Conservation (phyloP, 345 rosid species). For the Salix exigua region DNA sequence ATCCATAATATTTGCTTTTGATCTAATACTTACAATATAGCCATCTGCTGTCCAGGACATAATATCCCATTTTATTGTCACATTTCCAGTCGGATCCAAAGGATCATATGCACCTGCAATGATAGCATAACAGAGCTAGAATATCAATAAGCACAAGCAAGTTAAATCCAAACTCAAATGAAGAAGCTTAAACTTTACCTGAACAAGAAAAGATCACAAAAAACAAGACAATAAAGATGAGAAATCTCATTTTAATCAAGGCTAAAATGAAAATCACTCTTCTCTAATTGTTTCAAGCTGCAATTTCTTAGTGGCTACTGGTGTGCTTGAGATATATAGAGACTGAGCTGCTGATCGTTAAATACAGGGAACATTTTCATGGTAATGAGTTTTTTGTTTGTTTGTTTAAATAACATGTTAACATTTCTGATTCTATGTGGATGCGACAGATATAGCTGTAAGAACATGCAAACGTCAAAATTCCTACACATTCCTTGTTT, state of each 20-base stretch:
- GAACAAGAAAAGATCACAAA: conserved; percentile 43
- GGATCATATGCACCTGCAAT: conserved; percentile 86
- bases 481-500: neutral
- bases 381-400: too few species aligned
- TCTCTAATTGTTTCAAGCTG: conserved; percentile 1
- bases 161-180: neutral
- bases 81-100: conserved; percentile 79
- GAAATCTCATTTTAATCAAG: conserved; percentile 34
- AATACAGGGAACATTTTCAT: conserved; percentile 14
- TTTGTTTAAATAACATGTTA: conserved; percentile 40
- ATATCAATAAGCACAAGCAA: conserved; percentile 1
- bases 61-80: conserved; percentile 84
- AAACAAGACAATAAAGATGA: conserved; percentile 29
- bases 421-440: conserved; percentile 24
- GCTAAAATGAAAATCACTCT: neutral
- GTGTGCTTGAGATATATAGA: neutral
- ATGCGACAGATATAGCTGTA: conserved; percentile 1
- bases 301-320: neutral
- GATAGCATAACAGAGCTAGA: conserved; percentile 3
- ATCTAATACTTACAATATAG: conserved; percentile 50
- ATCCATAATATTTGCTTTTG: neutral
- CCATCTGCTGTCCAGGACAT: conserved; percentile 90
- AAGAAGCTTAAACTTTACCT: conserved; percentile 28
- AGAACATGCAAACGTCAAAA: neutral
- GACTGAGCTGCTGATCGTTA: conserved; percentile 48